These are phyloP conservation scores for Emmonsiellopsis sp. DNA, from an alignment of 2,329 filamentous ascomycete genomes.

Conservation along the genomic window DNA sequence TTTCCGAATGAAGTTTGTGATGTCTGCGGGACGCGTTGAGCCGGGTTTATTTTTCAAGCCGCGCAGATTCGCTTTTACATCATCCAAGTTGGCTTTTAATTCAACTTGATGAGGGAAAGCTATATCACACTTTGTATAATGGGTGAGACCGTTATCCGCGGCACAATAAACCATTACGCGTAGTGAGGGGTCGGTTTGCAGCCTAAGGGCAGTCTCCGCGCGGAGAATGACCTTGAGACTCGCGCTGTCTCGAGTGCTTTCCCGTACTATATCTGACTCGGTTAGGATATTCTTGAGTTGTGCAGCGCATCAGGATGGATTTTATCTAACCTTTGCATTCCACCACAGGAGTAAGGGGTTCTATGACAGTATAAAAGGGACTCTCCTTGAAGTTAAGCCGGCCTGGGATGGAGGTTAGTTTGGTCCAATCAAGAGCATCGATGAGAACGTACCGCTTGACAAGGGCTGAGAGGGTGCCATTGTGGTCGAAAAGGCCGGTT, in stretches of 20 bases:
- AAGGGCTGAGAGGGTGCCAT: constrained; percentile 23
- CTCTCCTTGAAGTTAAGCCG: constrained; percentile 59
- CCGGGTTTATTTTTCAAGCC: constrained; percentile 94
- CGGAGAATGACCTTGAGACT: constrained; percentile 51
- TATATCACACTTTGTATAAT: constrained; percentile 57
- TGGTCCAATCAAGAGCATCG: neutral
- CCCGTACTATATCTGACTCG: constrained; percentile 39
- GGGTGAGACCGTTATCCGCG: constrained; percentile 47
- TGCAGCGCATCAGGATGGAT: constrained; percentile 12
- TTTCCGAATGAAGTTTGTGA: constrained; percentile 66
- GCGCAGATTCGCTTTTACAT: constrained; percentile 86
- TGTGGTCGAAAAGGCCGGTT: constrained; percentile 17
- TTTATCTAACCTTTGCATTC: constrained; percentile 60
- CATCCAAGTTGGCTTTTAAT: constrained; percentile 77
- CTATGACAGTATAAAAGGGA: constrained; percentile 70
- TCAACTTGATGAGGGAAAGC: constrained; percentile 89
- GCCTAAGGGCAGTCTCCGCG: constrained; percentile 43
- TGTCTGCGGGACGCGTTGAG: constrained; percentile 85
- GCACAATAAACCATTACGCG: constrained; percentile 80
- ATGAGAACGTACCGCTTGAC: constrained; percentile 18
- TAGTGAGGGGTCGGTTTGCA: constrained; percentile 52
- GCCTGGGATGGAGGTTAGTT: constrained; percentile 19
- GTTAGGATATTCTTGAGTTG: constrained; percentile 13
- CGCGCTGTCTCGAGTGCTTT: constrained; percentile 49
- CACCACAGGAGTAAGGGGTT: constrained; percentile 54